Base-by-base conservation (phyloP, 768 basidiomycete species). In the Boletus eberwhitei region DNA sequence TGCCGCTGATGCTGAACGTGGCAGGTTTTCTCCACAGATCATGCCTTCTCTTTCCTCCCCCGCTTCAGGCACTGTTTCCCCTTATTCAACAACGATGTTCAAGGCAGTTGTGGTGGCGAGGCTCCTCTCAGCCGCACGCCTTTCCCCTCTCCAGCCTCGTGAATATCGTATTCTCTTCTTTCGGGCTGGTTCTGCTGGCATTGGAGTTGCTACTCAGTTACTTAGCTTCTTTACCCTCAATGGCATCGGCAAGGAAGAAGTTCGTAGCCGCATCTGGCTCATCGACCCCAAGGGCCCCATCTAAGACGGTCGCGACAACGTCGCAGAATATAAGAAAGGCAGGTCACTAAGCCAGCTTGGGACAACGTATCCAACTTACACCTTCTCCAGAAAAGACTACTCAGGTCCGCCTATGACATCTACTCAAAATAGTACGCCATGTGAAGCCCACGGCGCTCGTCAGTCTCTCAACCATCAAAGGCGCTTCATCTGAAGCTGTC, bases 1-100 rank as follows among this genome's bases (percentile, higher is more conserved):
- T 26, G 8, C 34, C 26, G 22, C 41, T 64, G 21, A 58, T 35
- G 14, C 8, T n/a, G 3, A 40, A 9, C 17, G n/a, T 63, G 3
- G 12, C 48, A 92, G 84, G 93, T 96, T 75, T 97, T 94, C 74
- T 86, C 90, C 32, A 93, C 91, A 3, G 88, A 96, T 58, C 86
- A 92, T 57, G 93, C 94, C 1, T 97, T 97, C 77, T 74, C 80
- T 50, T 94, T 90, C 71, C 84, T 96, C 29, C 81, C 86, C 38
- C 76, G 82, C 38, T 93, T 87, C 76, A 82, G 89, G 52, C 71
- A 85, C 57, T 78, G 83, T 50, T 93, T 90, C 67, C 85, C 85
- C 22, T 75, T 89, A 34, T 93, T 93, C 78, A 93, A 93, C 66
- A 92, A 96, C 60, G 92, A 95, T 65, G 91, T 94, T 59, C 91